phyloP scores from a whole-genome alignment of 257 asterid genomes.

The Solanum chilense region DNA sequence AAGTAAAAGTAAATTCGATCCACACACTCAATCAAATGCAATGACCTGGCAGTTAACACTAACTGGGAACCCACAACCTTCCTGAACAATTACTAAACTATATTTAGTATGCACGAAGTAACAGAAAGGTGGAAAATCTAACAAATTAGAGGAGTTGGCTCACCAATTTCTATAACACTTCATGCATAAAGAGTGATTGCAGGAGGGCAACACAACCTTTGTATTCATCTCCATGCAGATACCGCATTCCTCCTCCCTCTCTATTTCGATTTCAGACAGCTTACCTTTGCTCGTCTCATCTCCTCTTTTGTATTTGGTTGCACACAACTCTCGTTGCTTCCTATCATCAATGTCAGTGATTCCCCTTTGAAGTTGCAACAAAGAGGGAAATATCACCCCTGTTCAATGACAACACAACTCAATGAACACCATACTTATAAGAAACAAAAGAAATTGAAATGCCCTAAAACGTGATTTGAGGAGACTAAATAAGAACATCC shows the following conservation, averaged over 20 bases:
- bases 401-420: neutral
- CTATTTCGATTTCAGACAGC: constrained; percentile 69
- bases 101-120: neutral
- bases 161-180: constrained; percentile 75
- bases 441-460: neutral
- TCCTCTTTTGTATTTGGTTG: constrained; percentile 37
- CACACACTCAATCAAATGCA: neutral
- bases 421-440: neutral
- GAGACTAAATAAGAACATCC: neutral
- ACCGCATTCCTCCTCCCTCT: constrained; percentile 94
- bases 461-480: neutral
- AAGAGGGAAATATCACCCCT: constrained; percentile 93
- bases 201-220: constrained; percentile 75
- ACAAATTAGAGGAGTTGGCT: neutral
- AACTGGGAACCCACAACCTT: neutral
- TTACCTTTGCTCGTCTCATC: constrained; percentile 62
- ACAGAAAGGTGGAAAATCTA: neutral
- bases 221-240: constrained; percentile 82
- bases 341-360: constrained; percentile 72
- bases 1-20: neutral
- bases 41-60: neutral
- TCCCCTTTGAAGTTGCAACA: constrained; percentile 74
- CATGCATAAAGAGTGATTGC: constrained; percentile 79
- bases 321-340: constrained; percentile 66
- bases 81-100: neutral